phyloP scores from a whole-genome alignment of 2,329 filamentous ascomycete species.

The Helminthosporium solani region DNA sequence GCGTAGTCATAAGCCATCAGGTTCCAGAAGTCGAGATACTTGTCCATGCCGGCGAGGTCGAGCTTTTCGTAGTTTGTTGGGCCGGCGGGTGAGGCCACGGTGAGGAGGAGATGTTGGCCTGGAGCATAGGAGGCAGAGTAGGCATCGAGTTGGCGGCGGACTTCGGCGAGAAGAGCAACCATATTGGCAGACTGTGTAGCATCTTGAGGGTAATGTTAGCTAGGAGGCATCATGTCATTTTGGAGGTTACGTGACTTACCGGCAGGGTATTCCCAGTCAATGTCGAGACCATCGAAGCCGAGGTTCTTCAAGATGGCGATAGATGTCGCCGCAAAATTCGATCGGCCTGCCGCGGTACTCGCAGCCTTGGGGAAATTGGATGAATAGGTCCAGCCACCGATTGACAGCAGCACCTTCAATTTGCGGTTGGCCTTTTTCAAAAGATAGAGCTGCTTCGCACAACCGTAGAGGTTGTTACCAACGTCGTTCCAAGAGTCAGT shows the following conservation, averaged over 20 bases:
- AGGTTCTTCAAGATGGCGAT: slow-evolving; percentile 35
- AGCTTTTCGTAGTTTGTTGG: slow-evolving; percentile 48
- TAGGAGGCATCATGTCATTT: background rate
- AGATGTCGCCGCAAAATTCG: slow-evolving; percentile 37
- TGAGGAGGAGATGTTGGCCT: slow-evolving; percentile 47
- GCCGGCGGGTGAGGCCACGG: slow-evolving; percentile 43
- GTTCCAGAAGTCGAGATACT: slow-evolving; percentile 55
- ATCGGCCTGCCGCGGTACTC: slow-evolving; percentile 30
- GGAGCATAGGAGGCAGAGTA: slow-evolving; percentile 44
- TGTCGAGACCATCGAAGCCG: slow-evolving; percentile 42
- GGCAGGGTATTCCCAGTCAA: slow-evolving; percentile 42
- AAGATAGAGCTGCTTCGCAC: slow-evolving; percentile 40
- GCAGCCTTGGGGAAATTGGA: slow-evolving; percentile 38
- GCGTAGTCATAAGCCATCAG: slow-evolving; percentile 84
- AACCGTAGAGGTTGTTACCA: slow-evolving; percentile 42
- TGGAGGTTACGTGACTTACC: slow-evolving; percentile 7
- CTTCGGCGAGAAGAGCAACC: slow-evolving; percentile 34
- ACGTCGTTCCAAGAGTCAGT: slow-evolving; percentile 44
- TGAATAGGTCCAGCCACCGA: slow-evolving; percentile 44
- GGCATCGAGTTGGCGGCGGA: slow-evolving; percentile 39
- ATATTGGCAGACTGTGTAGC: slow-evolving; percentile 35
- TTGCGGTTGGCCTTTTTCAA: slow-evolving; percentile 41
- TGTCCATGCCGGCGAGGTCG: slow-evolving; percentile 48
- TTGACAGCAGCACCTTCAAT: slow-evolving; percentile 40
- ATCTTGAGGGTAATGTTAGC: slow-evolving; percentile 9